phyloP scores from a whole-genome alignment of 2,329 filamentous ascomycete genomes.

The Ophidiomyces ophidiicola region DNA sequence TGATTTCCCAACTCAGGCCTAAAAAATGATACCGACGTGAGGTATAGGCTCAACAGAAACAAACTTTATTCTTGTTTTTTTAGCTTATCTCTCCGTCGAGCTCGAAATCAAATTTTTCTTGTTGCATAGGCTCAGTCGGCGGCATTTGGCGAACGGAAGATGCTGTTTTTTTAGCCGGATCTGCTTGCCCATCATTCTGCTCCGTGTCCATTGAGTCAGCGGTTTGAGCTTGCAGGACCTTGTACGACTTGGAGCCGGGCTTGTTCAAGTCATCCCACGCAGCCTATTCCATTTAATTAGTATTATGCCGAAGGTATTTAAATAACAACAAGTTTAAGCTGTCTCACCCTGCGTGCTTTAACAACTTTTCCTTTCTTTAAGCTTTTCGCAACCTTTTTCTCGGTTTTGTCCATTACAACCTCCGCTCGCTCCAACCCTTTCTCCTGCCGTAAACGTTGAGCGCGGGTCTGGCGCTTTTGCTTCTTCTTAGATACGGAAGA shows the following conservation, averaged over 20 bases:
- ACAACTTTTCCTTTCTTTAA: slow-evolving; percentile 37
- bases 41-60: neutral
- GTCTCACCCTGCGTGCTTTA: slow-evolving; percentile 34
- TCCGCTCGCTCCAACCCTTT: slow-evolving; percentile 46
- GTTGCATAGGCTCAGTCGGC: slow-evolving; percentile 1
- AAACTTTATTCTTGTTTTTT: slow-evolving; percentile 14
- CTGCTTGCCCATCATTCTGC: slow-evolving; percentile 9
- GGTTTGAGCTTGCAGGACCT: slow-evolving; percentile 7
- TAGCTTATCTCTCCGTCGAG: slow-evolving; percentile 36
- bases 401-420: slow-evolving; percentile 41
- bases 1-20: slow-evolving; percentile 47
- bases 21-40: slow-evolving; percentile 26
- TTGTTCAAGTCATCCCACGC: slow-evolving; percentile 17
- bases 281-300: slow-evolving; percentile 12
- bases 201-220: slow-evolving; percentile 12
- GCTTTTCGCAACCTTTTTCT: slow-evolving; percentile 45
- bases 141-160: neutral
- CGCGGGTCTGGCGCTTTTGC: slow-evolving; percentile 38
- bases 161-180: slow-evolving; percentile 15
- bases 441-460: slow-evolving; percentile 43
- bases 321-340: neutral
- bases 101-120: slow-evolving; percentile 21
- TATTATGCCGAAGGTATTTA: neutral
- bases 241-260: slow-evolving; percentile 8
- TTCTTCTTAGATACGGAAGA: slow-evolving; percentile 42